phyloP scores from a whole-genome alignment of 495 filamentous ascomycete species.

The Lophium mytilinum region DNA sequence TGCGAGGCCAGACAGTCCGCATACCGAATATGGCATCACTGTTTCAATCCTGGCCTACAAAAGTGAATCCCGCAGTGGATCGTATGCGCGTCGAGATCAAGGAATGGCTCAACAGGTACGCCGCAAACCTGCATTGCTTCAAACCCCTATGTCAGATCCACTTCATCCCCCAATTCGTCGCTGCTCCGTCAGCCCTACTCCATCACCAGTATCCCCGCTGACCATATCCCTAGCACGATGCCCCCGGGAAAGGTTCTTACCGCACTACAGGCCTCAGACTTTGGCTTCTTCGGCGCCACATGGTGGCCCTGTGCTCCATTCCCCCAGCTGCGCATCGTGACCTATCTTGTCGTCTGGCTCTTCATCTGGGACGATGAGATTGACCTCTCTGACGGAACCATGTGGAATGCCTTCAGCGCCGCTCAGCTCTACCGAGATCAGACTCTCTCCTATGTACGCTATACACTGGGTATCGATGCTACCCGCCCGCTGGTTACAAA shows the following conservation, averaged over 20 bases:
- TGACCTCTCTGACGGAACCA: background rate
- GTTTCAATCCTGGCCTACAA: background rate
- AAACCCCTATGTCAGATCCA: no score
- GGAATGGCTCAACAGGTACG: background rate
- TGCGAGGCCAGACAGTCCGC: background rate
- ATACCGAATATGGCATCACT: background rate
- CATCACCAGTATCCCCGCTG: no score
- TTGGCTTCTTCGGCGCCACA: background rate
- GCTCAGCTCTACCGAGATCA: constrained; percentile 1
- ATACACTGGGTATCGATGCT: background rate
- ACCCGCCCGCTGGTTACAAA: background rate
- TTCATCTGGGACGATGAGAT: constrained; percentile 7
- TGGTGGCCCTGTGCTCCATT: background rate
- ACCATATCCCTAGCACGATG: no score
- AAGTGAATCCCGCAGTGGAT: background rate
- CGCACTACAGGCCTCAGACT: background rate
- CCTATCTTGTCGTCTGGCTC: background rate
- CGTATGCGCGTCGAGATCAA: background rate
- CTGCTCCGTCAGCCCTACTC: no score
- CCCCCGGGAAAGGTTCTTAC: background rate
- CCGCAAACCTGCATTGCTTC: no score
- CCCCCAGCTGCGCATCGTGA: background rate
- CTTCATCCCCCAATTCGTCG: no score
- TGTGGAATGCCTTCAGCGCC: background rate
- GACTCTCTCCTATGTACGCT: background rate